Conservation (phyloP, 345 rosid species). For the Noccaea caerulescens region DNA sequence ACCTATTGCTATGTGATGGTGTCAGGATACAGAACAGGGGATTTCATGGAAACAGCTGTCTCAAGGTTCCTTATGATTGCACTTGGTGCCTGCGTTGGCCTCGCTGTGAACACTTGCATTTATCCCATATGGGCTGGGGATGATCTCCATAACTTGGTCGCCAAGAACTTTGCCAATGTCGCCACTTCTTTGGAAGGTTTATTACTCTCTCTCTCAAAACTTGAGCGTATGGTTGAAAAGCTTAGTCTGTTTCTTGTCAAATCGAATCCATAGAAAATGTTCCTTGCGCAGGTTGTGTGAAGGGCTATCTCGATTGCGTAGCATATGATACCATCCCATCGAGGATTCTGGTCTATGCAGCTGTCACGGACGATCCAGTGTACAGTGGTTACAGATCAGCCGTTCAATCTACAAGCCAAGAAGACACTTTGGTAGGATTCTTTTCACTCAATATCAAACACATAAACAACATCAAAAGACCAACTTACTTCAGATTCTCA, state of each 20-base stretch:
- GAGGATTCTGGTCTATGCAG: slow-evolving; percentile 78
- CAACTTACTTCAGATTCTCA: slow-evolving; percentile 24
- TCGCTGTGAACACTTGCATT: slow-evolving; percentile 71
- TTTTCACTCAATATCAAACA: slow-evolving; percentile 2
- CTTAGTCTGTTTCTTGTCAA: neutral
- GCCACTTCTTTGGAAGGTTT: slow-evolving; percentile 89
- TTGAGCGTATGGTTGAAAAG: slow-evolving; percentile 14
- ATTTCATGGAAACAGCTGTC: slow-evolving; percentile 65
- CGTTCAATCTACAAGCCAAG: slow-evolving; percentile 85
- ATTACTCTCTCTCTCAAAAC: neutral
- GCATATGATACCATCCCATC: slow-evolving; percentile 76
- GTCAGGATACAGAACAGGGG: slow-evolving; percentile 80
- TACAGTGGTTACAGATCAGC: slow-evolving; percentile 85
- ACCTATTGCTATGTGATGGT: slow-evolving; percentile 78
- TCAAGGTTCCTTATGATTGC: slow-evolving; percentile 76
- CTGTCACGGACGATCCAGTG: slow-evolving; percentile 76
- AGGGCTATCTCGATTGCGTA: slow-evolving; percentile 68
- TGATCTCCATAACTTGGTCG: slow-evolving; percentile 81
- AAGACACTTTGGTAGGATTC: slow-evolving; percentile 72
- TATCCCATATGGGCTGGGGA: slow-evolving; percentile 98
- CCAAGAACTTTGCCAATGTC: slow-evolving; percentile 72
- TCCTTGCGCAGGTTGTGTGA: slow-evolving; percentile 63
- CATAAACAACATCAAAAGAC: neutral
- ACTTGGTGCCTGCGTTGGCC: slow-evolving; percentile 66
- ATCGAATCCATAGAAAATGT: slow-evolving; percentile 23